Evolutionary conservation across 2,329 filamentous ascomycete species (phyloP), one percentile per base, ranked within the genome.

Genomic region (Tolypocladium amazonense): DNA sequence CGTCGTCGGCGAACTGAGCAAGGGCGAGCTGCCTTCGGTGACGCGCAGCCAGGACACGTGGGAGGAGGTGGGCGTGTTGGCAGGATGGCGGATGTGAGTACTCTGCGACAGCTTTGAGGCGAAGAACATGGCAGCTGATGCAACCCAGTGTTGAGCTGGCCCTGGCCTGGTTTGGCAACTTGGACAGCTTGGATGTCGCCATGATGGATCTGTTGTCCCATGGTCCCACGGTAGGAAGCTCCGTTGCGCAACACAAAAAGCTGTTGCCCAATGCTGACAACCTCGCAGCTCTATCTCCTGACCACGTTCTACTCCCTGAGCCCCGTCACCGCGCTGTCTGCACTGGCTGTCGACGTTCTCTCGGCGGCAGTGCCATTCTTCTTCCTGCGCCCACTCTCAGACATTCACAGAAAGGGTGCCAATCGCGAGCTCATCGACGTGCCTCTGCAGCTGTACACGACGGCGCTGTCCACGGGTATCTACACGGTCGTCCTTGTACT

Each of bases 301-400:
- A 79, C 80, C 37, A 85, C 85, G 58, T 96, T 95, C 77, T 96
- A 95, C 80, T 75, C 79, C 41, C 80, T 95, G 65, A 81, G 82
- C 33, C 77, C 82, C 33, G 72, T 77, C 58, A 87, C 88, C 0
- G 80, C 87, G 25, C 68, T 85, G 37, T 76, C 82, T 45, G 84
- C 84, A 41, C 80, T 91, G 57, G 71, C 76, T 39, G 88, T 93
- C 67, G 88, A 92, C 66, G 76, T 89, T 58, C 67, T 87, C 61
- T 84, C 89, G 3, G 84, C 85, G 50, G 86, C 87, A 50, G 69
- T 90, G 35, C 91, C 92, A 1, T 93, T 95, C 73, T 79, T 82
- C 61, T 80, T 94, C 52, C 78, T 96, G 59, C 88, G 90, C 57
- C 81, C 84, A 6, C 77, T 88, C 37, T 86, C 87, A 43, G 77